Percentiles rank a stretch among this genome's conserved stretches.
phyloP scores from a whole-genome alignment of 768 basidiomycete species.

The Amanita thiersii region DNA sequence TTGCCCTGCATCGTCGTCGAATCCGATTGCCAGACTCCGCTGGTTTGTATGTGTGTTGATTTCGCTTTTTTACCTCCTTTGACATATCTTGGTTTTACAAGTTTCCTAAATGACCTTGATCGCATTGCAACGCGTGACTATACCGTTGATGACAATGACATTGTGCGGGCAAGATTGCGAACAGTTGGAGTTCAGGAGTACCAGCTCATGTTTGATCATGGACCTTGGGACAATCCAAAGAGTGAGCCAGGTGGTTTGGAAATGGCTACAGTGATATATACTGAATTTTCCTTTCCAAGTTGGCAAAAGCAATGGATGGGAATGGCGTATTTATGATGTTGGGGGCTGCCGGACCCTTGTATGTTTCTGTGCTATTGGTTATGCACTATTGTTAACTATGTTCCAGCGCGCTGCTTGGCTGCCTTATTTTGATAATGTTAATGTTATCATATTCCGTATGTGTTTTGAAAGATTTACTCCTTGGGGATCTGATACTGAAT shows the following conservation, averaged over 20 bases:
- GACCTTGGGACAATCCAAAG: conserved; percentile 29
- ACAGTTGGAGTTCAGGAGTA: conserved; percentile 71
- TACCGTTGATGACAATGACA: conserved; percentile 62
- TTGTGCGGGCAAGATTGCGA: conserved; percentile 61
- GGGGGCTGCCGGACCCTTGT: conserved; percentile 67
- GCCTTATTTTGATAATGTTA: conserved; percentile 72
- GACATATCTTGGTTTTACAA: conserved; percentile 16
- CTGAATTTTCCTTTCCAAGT: conserved; percentile 9
- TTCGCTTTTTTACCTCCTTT: not conserved
- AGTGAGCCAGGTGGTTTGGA: conserved; percentile 14
- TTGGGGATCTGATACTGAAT: not conserved
- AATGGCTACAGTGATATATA: not conserved
- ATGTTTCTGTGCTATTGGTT: conserved; percentile 13
- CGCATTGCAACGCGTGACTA: conserved; percentile 58
- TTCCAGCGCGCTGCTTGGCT: conserved; percentile 68
- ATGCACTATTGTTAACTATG: conserved; percentile 10
- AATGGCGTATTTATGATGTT: conserved; percentile 74
- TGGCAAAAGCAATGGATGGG: conserved; percentile 32
- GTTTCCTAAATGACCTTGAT: conserved; percentile 62
- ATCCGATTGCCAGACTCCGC: conserved; percentile 55
- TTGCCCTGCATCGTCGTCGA: conserved; percentile 35
- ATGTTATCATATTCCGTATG: conserved; percentile 67
- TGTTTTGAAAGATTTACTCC: conserved; percentile 7
- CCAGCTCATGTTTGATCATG: conserved; percentile 36
- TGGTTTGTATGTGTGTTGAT: conserved; percentile 44